Percentiles rank a stretch among this genome's conserved stretches.
phyloP scores from a whole-genome alignment of 139 green algal species.

The Astrephomene gubernaculifera region DNA sequence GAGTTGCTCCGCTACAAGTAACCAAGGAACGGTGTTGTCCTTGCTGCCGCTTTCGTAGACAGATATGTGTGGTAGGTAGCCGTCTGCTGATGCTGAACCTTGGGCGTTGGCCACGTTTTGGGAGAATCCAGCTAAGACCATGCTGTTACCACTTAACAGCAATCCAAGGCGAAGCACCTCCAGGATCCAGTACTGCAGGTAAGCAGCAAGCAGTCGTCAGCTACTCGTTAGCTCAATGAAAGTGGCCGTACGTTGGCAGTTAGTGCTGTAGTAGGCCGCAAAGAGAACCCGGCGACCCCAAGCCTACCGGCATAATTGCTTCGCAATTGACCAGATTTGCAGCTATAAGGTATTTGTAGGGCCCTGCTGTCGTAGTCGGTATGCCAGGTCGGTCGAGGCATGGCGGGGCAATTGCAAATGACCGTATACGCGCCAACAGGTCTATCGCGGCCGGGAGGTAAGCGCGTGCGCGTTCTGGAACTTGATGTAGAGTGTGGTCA shows the following conservation, averaged over 20 bases:
- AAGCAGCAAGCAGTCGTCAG: neutral
- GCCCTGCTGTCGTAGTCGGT: neutral
- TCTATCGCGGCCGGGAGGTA: neutral
- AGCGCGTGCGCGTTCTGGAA: too few relatives aligned
- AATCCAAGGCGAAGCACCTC: neutral
- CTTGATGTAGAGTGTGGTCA: too few relatives aligned
- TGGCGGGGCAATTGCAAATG: neutral
- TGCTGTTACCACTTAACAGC: neutral
- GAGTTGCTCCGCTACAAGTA: neutral
- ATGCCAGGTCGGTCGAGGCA: conserved; percentile 12
- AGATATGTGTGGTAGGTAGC: neutral
- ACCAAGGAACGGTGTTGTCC: neutral
- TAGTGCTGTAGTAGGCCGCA: neutral
- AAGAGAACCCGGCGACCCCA: neutral
- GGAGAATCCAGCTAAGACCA: neutral
- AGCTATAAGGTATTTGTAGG: neutral
- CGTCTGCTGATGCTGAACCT: neutral
- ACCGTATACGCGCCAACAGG: neutral
- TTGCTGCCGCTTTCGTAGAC: conserved; percentile 23
- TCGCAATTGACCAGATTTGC: conserved; percentile 7
- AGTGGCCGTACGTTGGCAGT: too few relatives aligned
- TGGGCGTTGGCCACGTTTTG: neutral
- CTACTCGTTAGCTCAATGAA: too few relatives aligned
- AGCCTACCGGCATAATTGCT: conserved; percentile 20
- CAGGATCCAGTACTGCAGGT: conserved; percentile 12